Base-by-base conservation (phyloP, 2,329 filamentous ascomycete genomes). In the Pseudogymnoascus sp. region DNA sequence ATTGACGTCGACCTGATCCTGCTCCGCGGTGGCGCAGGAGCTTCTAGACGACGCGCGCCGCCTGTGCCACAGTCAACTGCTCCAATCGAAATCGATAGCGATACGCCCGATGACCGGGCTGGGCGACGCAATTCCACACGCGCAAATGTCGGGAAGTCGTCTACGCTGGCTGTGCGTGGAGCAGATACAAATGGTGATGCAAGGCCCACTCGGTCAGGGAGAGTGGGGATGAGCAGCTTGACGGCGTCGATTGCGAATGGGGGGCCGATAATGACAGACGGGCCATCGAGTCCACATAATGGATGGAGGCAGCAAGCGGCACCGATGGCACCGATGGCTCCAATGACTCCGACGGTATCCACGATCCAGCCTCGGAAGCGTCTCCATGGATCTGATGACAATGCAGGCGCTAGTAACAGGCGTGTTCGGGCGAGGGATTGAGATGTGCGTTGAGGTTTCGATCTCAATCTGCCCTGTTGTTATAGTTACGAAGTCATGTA, bases 1-100 rank as follows among this genome's bases (percentile, higher is more conserved):
- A 71, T 75, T 14, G 66, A 68, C 12, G 60, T 66, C 6, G 65
- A 68, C 26, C 63, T 65, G 35, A 41, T 61, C 35, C 37, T 24
- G 26, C 33, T 41, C 26, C 63, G 61, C 31, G 60, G 59, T 41
- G 62, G 60, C 14, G 26, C 24, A 14, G 60, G 59, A 10, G 59
- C 56, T 10, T 19, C 46, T 2, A 53, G 46, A 53, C 46, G 46
- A 31, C 46, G 46, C 19, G 46, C 46, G 26, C 26, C 46, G 16
- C 26, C 46, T 19, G 46, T 53, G 26, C 26, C 12, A 19, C 26
- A 53, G 26, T 4, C 3, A 16, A 16, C 19, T 19, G 19, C 1
- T 16, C 46, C 46, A 16, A 31, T 53, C n/a, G 26, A 53, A 19
- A 31, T 53, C 24, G 26, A 31, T 31, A 31, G 26, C 4, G 46